These are phyloP conservation scores for Tuber indicum DNA, from an alignment of 495 filamentous ascomycete species.

Conservation along the genomic window DNA sequence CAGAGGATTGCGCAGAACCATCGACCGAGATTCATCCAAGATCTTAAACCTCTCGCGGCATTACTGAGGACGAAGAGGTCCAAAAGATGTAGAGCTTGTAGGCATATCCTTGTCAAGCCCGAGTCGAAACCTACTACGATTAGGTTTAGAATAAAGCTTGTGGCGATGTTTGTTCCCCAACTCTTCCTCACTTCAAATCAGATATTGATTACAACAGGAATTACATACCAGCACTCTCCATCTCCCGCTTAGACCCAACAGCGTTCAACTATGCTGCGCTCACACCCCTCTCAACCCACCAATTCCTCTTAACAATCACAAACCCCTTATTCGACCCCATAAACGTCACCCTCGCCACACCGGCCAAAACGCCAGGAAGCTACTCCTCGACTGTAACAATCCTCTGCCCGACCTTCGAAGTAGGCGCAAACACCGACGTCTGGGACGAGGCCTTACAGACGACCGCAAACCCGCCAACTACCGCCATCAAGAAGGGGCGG, in stretches of 20 bases:
- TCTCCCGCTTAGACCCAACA: constrained; percentile 56
- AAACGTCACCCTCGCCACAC: constrained; percentile 78
- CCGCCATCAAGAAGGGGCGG: constrained; percentile 42
- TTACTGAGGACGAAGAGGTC: constrained; percentile 84
- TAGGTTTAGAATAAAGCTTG: constrained; percentile 79
- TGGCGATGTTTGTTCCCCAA: constrained; percentile 60
- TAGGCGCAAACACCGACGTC: constrained; percentile 89
- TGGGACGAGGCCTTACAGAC: constrained; percentile 83
- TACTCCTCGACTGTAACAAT: constrained; percentile 78
- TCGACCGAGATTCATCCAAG: constrained; percentile 25
- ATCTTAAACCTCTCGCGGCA: constrained; percentile 67
- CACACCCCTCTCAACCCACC: constrained; percentile 61
- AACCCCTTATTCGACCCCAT: constrained; percentile 92
- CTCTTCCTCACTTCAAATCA: constrained; percentile 58
- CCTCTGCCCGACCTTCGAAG: constrained; percentile 87
- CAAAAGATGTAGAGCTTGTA: constrained; percentile 85
- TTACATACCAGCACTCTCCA: constrained; percentile 73
- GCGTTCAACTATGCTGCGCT: constrained; percentile 47
- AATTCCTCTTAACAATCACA: constrained; percentile 78
- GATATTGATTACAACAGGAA: constrained; percentile 46
- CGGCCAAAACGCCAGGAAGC: constrained; percentile 68
- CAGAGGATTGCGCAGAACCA: constrained; percentile 33
- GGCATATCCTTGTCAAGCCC: constrained; percentile 92
- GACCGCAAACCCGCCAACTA: constrained; percentile 33
- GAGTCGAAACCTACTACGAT: constrained; percentile 80